phyloP scores from a whole-genome alignment of 139 green algal species.

The Picochlorum costavermella region DNA sequence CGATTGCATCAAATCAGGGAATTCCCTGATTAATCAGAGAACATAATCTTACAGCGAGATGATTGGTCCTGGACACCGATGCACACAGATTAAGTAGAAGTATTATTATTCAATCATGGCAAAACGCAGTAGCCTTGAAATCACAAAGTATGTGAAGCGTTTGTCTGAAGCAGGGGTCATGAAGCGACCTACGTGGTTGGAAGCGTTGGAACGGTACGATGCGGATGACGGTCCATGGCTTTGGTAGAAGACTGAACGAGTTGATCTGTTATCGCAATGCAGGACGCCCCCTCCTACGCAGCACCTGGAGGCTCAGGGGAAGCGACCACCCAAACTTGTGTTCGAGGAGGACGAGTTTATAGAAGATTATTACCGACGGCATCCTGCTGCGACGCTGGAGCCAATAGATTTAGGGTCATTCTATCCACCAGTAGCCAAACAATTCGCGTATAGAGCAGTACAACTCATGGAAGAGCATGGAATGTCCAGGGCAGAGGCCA shows the following conservation, averaged over 20 bases:
- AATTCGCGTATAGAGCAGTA: slow-evolving; percentile 25
- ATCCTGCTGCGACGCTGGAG: slow-evolving; percentile 23
- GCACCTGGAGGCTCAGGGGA: slow-evolving; percentile 4
- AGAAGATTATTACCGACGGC: slow-evolving; percentile 21
- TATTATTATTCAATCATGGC: not conserved
- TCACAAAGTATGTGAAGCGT: slow-evolving; percentile 18
- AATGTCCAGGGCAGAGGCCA: slow-evolving; percentile 5
- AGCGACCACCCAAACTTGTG: slow-evolving; percentile 9
- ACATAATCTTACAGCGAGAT: no score
- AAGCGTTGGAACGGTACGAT: slow-evolving; percentile 19
- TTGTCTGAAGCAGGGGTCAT: slow-evolving; percentile 24
- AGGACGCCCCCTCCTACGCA: slow-evolving; percentile 11
- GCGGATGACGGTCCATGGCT: not conserved
- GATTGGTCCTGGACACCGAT: no score
- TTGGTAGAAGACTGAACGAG: not conserved
- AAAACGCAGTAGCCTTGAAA: not conserved
- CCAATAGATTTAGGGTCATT: slow-evolving; percentile 20
- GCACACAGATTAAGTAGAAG: no score
- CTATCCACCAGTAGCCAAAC: slow-evolving; percentile 17
- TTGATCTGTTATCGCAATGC: slow-evolving; percentile 1
- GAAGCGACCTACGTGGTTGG: slow-evolving; percentile 22
- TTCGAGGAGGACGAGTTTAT: slow-evolving; percentile 31
- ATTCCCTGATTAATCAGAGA: no score
- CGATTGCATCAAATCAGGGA: no score
- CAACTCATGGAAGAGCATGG: slow-evolving; percentile 17